phyloP scores from a whole-genome alignment of 805 yeast species.

The Starmera amethionina region DNA sequence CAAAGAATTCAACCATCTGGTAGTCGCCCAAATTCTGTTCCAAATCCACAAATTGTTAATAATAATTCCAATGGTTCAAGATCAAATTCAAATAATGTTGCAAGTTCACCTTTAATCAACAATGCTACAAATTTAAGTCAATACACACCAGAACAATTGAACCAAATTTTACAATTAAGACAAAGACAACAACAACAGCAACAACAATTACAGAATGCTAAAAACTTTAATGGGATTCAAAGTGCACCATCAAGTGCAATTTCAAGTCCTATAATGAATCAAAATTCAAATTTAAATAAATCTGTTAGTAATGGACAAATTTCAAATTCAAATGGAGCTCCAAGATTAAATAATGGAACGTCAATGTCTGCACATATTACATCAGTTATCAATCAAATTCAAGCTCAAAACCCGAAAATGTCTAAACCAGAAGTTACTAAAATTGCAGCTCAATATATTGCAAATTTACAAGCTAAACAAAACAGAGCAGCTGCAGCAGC shows the following conservation, averaged over 20 bases:
- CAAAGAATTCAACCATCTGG: constrained; percentile 2
- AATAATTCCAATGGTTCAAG: no score
- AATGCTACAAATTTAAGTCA: constrained; percentile 39
- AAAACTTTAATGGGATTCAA: constrained; percentile 15
- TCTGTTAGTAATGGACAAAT: not conserved
- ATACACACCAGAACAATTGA: constrained; percentile 51
- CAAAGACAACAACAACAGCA: constrained; percentile 8
- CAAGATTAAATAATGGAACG: no score
- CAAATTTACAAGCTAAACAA: constrained; percentile 39
- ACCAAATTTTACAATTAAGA: constrained; percentile 39
- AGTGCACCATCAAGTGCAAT: constrained; percentile 5
- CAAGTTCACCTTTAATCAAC: no score
- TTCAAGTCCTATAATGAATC: constrained; percentile 7
- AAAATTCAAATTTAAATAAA: constrained; percentile 1
- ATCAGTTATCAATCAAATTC: constrained; percentile 54
- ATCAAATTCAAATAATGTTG: no score
- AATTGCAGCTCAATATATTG: constrained; percentile 54
- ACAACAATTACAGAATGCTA: not conserved
- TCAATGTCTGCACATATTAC: constrained; percentile 51
- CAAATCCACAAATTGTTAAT: constrained; percentile 1
- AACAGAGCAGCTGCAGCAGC: constrained; percentile 22
- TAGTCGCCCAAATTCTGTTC: constrained; percentile 1
- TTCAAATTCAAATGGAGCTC: not conserved
- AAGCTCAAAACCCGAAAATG: constrained; percentile 53
- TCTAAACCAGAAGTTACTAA: constrained; percentile 56